These are phyloP conservation scores for Fusarium subglutinans DNA, from an alignment of 2,329 filamentous ascomycete genomes.

Conservation along the genomic window DNA sequence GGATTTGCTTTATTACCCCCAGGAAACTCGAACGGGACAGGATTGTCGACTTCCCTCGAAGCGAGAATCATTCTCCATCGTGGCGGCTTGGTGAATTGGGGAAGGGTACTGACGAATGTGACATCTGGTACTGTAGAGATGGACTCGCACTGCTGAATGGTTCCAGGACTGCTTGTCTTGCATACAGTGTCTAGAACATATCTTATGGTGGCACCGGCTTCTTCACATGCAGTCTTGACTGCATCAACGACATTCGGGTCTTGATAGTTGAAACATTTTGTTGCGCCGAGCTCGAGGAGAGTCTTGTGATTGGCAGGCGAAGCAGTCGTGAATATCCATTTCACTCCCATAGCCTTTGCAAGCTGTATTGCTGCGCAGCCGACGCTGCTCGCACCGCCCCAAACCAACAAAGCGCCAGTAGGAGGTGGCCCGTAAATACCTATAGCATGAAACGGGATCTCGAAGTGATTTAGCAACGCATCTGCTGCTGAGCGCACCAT, in stretches of 20 bases:
- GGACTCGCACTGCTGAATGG: background rate
- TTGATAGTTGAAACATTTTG: background rate
- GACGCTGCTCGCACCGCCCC: background rate
- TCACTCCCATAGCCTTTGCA: background rate
- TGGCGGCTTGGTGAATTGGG: background rate
- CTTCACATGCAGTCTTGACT: background rate
- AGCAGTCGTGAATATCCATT: background rate
- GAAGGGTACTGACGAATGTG: background rate
- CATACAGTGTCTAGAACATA: background rate
- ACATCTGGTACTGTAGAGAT: background rate
- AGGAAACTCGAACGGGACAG: background rate
- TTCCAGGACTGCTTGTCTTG: background rate
- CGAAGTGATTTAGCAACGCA: background rate
- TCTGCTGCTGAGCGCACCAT: background rate
- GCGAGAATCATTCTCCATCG: background rate
- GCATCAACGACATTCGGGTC: background rate
- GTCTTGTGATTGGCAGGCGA: background rate
- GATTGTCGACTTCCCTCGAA: background rate
- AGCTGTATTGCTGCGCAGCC: background rate
- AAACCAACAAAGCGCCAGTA: background rate
- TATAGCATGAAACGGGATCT: background rate
- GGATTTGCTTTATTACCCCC: background rate
- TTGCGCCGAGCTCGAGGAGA: background rate
- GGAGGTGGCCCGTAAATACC: rapidly evolving
- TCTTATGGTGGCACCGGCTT: background rate